Base-by-base conservation (phyloP, 176 grass and related monocot species). In the Urochloa ruziziensis region DNA sequence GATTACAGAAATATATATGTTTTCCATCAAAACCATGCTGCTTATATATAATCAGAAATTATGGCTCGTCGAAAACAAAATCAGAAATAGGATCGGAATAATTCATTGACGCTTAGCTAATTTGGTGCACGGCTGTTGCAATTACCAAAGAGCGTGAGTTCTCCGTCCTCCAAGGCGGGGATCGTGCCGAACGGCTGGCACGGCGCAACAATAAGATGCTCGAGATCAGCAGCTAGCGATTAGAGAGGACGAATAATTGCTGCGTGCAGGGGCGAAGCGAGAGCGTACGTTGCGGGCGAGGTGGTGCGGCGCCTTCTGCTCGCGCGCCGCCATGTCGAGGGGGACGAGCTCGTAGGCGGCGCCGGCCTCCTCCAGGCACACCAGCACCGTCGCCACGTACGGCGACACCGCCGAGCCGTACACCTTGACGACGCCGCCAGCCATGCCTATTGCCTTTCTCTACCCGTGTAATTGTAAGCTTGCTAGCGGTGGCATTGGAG, bases 101-200 rank as follows among this genome's bases (percentile, higher is more conserved):
- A n/a, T n/a, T n/a, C n/a, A n/a, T n/a, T n/a, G n/a, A n/a, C n/a
- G n/a, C n/a, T n/a, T n/a, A n/a, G n/a, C n/a, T n/a, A n/a, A n/a
- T n/a, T n/a, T n/a, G n/a, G n/a, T n/a, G n/a, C n/a, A n/a, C n/a
- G n/a, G n/a, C n/a, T n/a, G n/a, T n/a, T n/a, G n/a, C n/a, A n/a
- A n/a, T 67, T 67, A 84, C 82, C 72, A 14, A 83, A 84, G 33
- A 84, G 61, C 1, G 2, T 42, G 82, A 76, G 18, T 0, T 84
- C 72, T 9, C 72, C 73, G 51, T 78, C 63, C 62, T 85, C 49
- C 3, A 85, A 47, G 3, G 51, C 73, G 0, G 83, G 62, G 62
- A 85, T 85, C 73, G 34, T 78, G 37, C 73, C 83, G 52, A 85
- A 77, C 25, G 83, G 73, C 83, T 85, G 72, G 17, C 51, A 21